Evolutionary conservation across 352 stramenopile genomes (phyloP), one percentile per base, ranked within the genome.

Genomic region (Phytophthora pseudosyringae): DNA sequence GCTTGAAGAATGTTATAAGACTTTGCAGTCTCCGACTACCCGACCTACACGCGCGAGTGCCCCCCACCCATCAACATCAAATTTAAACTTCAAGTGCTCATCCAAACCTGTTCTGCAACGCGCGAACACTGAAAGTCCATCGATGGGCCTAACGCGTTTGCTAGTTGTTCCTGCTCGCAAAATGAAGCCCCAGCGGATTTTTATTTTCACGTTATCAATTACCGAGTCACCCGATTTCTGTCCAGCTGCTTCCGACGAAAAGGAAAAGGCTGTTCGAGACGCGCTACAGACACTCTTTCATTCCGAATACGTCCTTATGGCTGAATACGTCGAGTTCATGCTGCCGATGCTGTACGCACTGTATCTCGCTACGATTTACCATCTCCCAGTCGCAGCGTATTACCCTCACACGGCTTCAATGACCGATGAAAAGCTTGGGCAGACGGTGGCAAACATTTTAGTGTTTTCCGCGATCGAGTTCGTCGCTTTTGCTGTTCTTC

Each of bases 311-410:
- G 8, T 71, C n/a, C 18, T 70, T 0, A 35, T 76, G 39, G 28
- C 39, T 4, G 58, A 73, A 41, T 76, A 76, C 45, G 53, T 79
- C 45, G 62, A 73, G 38, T 75, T 56, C 47, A 49, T 58, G 0
- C 46, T 79, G 4, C 67, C 67, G 15, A 38, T 70, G 11, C 13
- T 73, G 5, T 76, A 73, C 38, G 31, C 56, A 15, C 9, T 57
- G 1, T 75, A 68, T 29, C 11, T 68, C 4, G 40, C 31, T 21
- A 29, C 53, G 5, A 47, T 70, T 4, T 53, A 32, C 5, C 50
- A 66, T 16, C 47, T 78, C 2, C 65, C 65, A 10, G 72, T 67
- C 15, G 50, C 59, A 15, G 25, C 38, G 3, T 76, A 71, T 39
- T 76, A 73, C 41, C 41, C 68, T 3, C 44, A 67, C 1, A 53